Conservation (phyloP, 306 rosid genomes). For the Quercus dentata region DNA sequence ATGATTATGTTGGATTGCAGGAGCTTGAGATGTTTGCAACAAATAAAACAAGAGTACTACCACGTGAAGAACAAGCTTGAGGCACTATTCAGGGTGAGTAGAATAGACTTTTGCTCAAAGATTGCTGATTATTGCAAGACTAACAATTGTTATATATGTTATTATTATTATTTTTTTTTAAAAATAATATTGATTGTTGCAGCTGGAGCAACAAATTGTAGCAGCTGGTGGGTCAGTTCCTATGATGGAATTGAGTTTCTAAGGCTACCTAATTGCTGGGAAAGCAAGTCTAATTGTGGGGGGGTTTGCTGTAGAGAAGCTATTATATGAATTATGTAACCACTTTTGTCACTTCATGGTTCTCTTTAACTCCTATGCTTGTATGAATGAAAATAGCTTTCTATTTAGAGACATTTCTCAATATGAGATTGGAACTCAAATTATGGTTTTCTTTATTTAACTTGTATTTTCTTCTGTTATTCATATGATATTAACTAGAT, state of each 20-base stretch:
- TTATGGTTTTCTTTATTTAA: neutral
- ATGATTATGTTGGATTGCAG: conserved; percentile 38
- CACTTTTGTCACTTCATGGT: conserved; percentile 25
- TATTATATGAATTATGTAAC: conserved; percentile 27
- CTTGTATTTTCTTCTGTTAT: neutral
- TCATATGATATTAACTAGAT: neutral
- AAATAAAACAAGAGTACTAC: conserved; percentile 80
- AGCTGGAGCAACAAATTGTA: conserved; percentile 91
- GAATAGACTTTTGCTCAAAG: neutral
- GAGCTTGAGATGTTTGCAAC: conserved; percentile 81
- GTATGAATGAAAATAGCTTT: conserved; percentile 43
- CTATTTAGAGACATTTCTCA: conserved; percentile 14
- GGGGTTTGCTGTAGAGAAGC: conserved; percentile 45
- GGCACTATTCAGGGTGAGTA: conserved; percentile 64
- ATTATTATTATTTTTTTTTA: neutral
- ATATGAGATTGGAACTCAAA: neutral
- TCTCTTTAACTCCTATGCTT: conserved; percentile 42
- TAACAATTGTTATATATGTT: neutral
- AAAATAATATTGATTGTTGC: conserved; percentile 31
- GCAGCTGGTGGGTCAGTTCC: conserved; percentile 97
- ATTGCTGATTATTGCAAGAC: neutral
- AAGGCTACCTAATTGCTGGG: conserved; percentile 13
- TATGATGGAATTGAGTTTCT: conserved; percentile 48
- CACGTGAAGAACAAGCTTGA: conserved; percentile 87
- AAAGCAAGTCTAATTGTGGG: conserved; percentile 13